phyloP scores from a whole-genome alignment of 345 rosid species.

The Eucalyptus victrix region DNA sequence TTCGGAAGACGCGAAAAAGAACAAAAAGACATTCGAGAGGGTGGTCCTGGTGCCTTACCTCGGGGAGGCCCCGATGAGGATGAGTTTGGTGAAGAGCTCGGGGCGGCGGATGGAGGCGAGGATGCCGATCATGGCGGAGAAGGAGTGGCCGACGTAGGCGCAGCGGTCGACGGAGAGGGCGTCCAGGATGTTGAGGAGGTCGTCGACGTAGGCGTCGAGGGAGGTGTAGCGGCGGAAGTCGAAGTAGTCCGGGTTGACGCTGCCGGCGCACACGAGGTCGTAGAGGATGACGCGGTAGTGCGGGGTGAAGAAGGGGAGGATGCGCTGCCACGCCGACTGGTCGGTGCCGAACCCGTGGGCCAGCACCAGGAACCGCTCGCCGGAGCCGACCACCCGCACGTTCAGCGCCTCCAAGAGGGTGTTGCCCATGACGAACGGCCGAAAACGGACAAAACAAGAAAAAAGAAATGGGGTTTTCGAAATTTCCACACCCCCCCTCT shows the following conservation, averaged over 20 bases:
- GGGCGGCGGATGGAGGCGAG: constrained; percentile 39
- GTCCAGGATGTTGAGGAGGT: constrained; percentile 37
- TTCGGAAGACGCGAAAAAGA: not conserved
- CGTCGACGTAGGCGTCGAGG: constrained; percentile 32
- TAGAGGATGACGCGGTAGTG: constrained; percentile 21
- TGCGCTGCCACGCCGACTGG: constrained; percentile 47
- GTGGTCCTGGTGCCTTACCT: not conserved
- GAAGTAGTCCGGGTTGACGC: constrained; percentile 36
- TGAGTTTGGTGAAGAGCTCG: constrained; percentile 34
- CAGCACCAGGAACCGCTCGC: constrained; percentile 19
- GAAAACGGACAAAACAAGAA: not conserved
- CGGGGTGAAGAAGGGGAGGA: constrained; percentile 22
- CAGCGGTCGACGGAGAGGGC: constrained; percentile 20
- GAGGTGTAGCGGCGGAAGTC: constrained; percentile 21
- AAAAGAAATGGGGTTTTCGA: not conserved
- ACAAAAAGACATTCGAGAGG: not conserved
- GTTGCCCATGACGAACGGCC: constrained; percentile 5
- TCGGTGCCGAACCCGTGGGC: constrained; percentile 42
- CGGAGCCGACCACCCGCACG: constrained; percentile 28
- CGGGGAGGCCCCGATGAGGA: constrained; percentile 44
- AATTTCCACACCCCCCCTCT: not conserved
- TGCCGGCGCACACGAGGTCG: constrained; percentile 47
- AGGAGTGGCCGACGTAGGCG: constrained; percentile 37
- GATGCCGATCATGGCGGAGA: constrained; percentile 40
- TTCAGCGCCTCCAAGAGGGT: constrained; percentile 21